These are phyloP conservation scores for Xylaria arbuscula DNA, from an alignment of 2,329 filamentous ascomycete genomes.

Conservation along the genomic window DNA sequence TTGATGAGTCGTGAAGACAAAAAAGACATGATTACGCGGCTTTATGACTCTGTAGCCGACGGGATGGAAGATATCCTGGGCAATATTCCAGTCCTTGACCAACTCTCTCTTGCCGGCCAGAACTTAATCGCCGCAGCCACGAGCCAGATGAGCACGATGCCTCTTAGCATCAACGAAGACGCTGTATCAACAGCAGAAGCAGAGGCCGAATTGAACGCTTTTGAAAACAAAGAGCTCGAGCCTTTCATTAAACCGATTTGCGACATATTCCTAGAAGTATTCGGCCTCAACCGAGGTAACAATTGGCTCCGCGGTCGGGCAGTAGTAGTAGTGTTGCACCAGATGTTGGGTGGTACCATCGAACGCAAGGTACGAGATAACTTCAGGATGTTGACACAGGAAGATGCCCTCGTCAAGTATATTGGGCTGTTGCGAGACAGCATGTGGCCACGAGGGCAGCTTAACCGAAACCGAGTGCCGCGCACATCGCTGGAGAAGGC, in stretches of 20 bases:
- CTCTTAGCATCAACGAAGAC: slow-evolving; percentile 64
- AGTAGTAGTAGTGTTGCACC: slow-evolving; percentile 95
- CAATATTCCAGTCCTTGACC: slow-evolving; percentile 94
- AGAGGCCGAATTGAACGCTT: slow-evolving; percentile 92
- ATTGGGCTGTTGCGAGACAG: slow-evolving; percentile 76
- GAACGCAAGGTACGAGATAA: slow-evolving; percentile 94
- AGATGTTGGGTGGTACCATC: slow-evolving; percentile 93
- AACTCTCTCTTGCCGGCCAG: slow-evolving; percentile 91
- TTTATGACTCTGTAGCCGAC: slow-evolving; percentile 97
- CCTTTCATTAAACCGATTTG: slow-evolving; percentile 99
- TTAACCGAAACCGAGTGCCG: slow-evolving; percentile 61
- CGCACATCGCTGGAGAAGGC: slow-evolving; percentile 79
- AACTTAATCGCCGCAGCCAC: slow-evolving; percentile 85
- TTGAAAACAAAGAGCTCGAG: slow-evolving; percentile 87
- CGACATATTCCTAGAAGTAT: slow-evolving; percentile 95
- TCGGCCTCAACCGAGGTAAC: slow-evolving; percentile 93
- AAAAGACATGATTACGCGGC: slow-evolving; percentile 89
- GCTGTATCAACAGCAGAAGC: slow-evolving; percentile 74
- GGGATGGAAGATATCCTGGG: slow-evolving; percentile 98
- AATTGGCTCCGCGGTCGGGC: slow-evolving; percentile 97
- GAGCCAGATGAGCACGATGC: slow-evolving; percentile 69
- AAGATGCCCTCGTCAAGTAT: slow-evolving; percentile 82
- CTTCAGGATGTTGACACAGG: slow-evolving; percentile 77
- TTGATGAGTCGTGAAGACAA: slow-evolving; percentile 71
- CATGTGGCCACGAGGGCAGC: slow-evolving; percentile 82